Evolutionary conservation across 331 rosid genomes (phyloP).

Genomic region (Pyrus hybrid): DNA sequence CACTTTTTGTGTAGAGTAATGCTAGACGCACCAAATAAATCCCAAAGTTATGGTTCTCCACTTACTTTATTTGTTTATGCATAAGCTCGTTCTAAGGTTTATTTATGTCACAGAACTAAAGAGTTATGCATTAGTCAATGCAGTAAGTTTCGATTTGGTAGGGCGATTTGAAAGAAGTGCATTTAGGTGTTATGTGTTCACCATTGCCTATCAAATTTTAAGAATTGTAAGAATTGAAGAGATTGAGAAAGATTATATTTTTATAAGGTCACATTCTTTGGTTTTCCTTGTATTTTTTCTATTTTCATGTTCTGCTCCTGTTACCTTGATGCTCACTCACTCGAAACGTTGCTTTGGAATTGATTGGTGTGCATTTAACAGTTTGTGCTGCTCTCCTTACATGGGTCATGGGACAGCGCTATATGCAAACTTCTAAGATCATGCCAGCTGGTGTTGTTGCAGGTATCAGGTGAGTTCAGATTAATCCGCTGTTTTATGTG

Average conservation of each 20-base stretch:
- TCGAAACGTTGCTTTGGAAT: neutral
- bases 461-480: conserved; percentile 53
- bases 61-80: neutral
- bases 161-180: neutral
- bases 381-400: conserved; percentile 56
- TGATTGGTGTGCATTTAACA: conserved; percentile 27
- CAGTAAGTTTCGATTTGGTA: neutral
- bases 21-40: neutral
- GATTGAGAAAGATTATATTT: neutral
- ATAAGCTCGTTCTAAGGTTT: neutral
- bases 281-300: neutral
- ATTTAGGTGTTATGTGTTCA: neutral
- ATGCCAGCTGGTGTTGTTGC: conserved; percentile 90
- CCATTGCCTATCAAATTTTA: neutral
- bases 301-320: neutral
- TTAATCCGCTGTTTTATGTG: neutral
- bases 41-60: neutral
- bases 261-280: neutral
- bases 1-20: neutral
- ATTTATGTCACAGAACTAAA: neutral
- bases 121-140: neutral
- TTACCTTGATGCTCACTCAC: neutral
- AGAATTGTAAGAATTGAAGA: neutral
- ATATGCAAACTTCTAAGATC: conserved; percentile 61
- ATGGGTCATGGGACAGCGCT: conserved; percentile 76